Base-by-base conservation (phyloP, 2,329 filamentous ascomycete genomes). In the Cryphonectria naterciae region DNA sequence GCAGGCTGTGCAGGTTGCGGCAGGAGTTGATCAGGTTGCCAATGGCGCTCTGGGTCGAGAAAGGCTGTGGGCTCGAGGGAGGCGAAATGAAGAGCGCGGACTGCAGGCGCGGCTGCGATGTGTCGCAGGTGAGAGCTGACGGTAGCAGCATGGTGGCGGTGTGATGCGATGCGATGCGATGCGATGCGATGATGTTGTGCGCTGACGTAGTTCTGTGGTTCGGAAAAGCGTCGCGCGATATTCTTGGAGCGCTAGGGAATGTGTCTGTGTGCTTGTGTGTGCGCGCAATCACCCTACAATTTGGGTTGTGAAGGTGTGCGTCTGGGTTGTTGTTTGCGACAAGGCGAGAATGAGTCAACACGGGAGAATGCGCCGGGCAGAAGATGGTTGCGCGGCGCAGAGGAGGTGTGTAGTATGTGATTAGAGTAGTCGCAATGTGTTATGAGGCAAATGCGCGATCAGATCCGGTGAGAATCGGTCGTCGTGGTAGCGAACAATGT, bases 1-100 rank as follows among this genome's bases (percentile, higher is more conserved):
- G 83, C 76, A 90, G 86, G 2, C 85, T 86, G 76, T 91, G 89
- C 0, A 91, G 84, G 6, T 86, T 87, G 78, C 87, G 88, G 77
- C 88, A 91, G 63, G 88, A 87, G 72, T 82, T 84, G 79, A 88
- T 85, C 76, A 91, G 84, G 79, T 86, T 87, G 77, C 82, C 83
- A 74, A 89, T 80, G 28, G 85, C 80, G 67, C 80, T 80, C 72
- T 84, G 81, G 32, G 84, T 78, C 54, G 83, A 84, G 62, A 81
- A 76, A 41, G 83, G 81, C 7, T 86, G 85, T 68, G 87, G 86
- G 78, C 86, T 86, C 75, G 87, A 83, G 68, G 88, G 88, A 65
- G 89, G 89, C 67, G 88, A 90, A 73, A 86, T 84, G 78, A 89
- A 85, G 77, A 87, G 82, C 61, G 84, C 77, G 41, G 83, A 77